Conservation (phyloP, 1,139 yeast genomes). For the Tardiomyces blankii region DNA sequence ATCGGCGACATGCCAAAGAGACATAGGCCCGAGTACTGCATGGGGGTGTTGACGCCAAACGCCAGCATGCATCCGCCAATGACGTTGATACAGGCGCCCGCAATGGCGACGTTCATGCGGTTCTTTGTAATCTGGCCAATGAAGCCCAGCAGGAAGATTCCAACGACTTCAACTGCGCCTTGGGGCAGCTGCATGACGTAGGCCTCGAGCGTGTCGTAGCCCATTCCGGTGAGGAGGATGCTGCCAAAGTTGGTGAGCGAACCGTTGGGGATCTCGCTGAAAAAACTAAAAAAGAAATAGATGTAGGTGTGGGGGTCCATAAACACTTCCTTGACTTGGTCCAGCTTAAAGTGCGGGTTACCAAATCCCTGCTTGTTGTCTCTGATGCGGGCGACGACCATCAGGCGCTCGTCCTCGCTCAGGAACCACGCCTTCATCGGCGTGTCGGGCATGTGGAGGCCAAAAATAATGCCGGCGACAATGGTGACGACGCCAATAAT, state of each 20-base stretch:
- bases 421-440: constrained; percentile 47
- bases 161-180: constrained; percentile 19
- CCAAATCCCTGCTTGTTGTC: constrained; percentile 44
- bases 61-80: background rate
- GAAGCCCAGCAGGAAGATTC: background rate
- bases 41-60: background rate
- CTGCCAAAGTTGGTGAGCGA: constrained; percentile 38
- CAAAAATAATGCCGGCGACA: constrained; percentile 39
- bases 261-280: constrained; percentile 28
- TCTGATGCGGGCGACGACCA: constrained; percentile 43
- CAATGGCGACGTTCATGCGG: background rate
- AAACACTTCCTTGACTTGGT: constrained; percentile 39
- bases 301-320: constrained; percentile 39
- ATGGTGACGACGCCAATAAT: constrained; percentile 37
- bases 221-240: constrained; percentile 29
- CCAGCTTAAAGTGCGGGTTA: constrained; percentile 38
- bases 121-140: background rate
- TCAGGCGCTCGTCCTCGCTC: constrained; percentile 37
- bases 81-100: background rate
- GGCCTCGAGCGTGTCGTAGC: constrained; percentile 29
- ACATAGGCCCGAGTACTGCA: background rate
- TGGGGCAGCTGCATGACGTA: constrained; percentile 32
- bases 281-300: constrained; percentile 15
- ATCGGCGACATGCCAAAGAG: background rate
- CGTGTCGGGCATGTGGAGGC: constrained; percentile 38